Evolutionary conservation across 1,284 basidiomycete species (phyloP).

Genomic region (Tylopilus microsporus): DNA sequence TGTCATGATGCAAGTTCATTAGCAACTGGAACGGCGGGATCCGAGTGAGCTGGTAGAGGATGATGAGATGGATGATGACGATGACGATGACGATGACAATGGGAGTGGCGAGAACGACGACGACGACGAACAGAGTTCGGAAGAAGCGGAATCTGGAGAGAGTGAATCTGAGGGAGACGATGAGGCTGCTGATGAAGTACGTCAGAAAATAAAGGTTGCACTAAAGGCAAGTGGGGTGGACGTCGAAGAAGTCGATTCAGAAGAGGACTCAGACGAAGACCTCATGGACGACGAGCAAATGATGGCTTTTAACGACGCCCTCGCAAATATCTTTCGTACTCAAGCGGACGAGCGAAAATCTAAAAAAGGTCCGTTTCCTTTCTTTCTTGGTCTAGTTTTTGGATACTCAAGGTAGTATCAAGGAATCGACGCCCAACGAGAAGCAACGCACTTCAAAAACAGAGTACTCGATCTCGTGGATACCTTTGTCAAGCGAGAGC

Average conservation of each 20-base stretch:
- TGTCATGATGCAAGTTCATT: constrained; percentile 8
- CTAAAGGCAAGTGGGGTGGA: constrained; percentile 70
- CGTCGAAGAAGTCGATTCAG: constrained; percentile 41
- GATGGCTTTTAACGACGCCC: constrained; percentile 84
- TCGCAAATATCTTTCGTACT: constrained; percentile 83
- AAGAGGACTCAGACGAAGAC: constrained; percentile 49
- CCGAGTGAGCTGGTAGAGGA: constrained; percentile 53
- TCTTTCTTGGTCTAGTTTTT: not conserved
- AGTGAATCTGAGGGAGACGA: constrained; percentile 42
- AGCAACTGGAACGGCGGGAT: constrained; percentile 79
- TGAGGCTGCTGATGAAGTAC: constrained; percentile 64
- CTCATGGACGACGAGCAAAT: constrained; percentile 95
- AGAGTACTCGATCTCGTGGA: constrained; percentile 91
- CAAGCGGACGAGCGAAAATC: constrained; percentile 60
- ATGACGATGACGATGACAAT: constrained; percentile 19
- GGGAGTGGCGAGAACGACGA: constrained; percentile 37
- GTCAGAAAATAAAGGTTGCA: constrained; percentile 73
- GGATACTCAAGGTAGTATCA: constrained; percentile 21
- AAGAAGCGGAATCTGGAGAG: constrained; percentile 30
- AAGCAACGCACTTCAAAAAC: constrained; percentile 92
- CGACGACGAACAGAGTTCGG: constrained; percentile 38
- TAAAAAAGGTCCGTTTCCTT: constrained; percentile 52
- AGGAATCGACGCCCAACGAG: constrained; percentile 65
- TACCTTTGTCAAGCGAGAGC: constrained; percentile 73
- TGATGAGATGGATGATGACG: constrained; percentile 35